Conservation (phyloP, 2,329 filamentous ascomycete species). For the Dothistroma septosporum region DNA sequence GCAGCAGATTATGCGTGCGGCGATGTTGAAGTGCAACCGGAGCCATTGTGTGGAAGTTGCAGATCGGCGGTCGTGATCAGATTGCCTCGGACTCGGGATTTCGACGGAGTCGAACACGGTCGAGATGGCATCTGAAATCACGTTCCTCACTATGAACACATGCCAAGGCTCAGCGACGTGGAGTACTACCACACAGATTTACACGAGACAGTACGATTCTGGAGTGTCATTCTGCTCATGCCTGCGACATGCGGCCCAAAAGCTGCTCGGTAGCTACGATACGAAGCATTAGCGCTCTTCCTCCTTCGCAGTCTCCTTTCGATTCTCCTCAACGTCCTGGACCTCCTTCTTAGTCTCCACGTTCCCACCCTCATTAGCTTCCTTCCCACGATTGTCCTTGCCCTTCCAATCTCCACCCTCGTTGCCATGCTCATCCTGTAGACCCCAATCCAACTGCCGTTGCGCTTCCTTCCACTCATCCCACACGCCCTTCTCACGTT, state of each 20-base stretch:
- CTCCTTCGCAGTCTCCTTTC: neutral
- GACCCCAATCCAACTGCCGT: conserved; percentile 55
- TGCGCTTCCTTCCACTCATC: conserved; percentile 54
- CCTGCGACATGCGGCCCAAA: too few species aligned
- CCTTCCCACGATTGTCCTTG: neutral
- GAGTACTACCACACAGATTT: too few species aligned
- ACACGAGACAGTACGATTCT: too few species aligned
- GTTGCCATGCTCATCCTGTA: conserved; percentile 6
- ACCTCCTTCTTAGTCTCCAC: neutral
- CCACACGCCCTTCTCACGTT: conserved; percentile 52
- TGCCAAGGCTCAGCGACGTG: neutral
- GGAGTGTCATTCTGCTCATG: too few species aligned
- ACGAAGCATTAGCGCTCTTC: neutral
- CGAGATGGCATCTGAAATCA: neutral
- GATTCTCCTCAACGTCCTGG: neutral
- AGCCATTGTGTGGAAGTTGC: conserved; percentile 45
- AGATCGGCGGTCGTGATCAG: neutral
- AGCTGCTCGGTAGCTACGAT: neutral
- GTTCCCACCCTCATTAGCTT: neutral
- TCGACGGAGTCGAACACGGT: neutral
- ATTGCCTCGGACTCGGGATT: neutral
- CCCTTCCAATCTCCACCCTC: conserved; percentile 3
- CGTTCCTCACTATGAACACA: neutral
- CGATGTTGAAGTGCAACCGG: conserved; percentile 60
- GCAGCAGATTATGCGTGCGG: conserved; percentile 76